Evolutionary conservation across 2,329 filamentous ascomycete genomes (phyloP), one percentile per base, ranked within the genome.

Genomic region (Hyphodiscus sp.): DNA sequence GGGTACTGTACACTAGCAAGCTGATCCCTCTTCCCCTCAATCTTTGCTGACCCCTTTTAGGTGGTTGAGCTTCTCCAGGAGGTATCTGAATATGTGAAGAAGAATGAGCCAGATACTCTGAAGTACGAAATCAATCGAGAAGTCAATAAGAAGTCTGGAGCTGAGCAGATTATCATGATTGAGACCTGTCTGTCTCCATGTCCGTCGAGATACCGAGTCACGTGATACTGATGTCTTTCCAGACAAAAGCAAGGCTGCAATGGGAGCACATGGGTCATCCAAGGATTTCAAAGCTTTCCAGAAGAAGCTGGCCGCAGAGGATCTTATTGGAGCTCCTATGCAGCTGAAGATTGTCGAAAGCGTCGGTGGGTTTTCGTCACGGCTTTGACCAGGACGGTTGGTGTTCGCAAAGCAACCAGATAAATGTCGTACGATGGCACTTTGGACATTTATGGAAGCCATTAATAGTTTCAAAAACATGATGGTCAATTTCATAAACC

Each of bases 241-340:
- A 67, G 65, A 67, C 33, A 61, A 64, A 41, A 60, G 66, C 33
- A 65, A 61, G 42, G 58, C 55, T 41, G 63, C 66, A 11, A 18
- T 63, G 2, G 56, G 49, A 47, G 46, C 50, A 2, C 66, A 68
- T 57, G 54, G 54, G 8, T 23, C 23, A 2, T 65, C 64, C n/a
- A 51, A 57, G 2, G 30, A 44, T 0, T 63, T 62, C 30, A 59
- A 59, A 44, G 52, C 42, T 19, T 60, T 66, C 33, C 47, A 53
- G 15, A 63, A 62, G 57, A 58, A 48, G 30, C 2, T 65, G 16
- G 47, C 51, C 41, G 57, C 61, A 20, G 66, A 67, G 30, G 63
- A 47, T 15, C 44, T 68, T 29, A 30, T 63, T 30, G 59, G 38
- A 1, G 49, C 26, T 2, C 60, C 63, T 9, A 58, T 60, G 53